Conservation (phyloP, 1,284 basidiomycete genomes). For the Mycosarcoma mackinlayi region DNA sequence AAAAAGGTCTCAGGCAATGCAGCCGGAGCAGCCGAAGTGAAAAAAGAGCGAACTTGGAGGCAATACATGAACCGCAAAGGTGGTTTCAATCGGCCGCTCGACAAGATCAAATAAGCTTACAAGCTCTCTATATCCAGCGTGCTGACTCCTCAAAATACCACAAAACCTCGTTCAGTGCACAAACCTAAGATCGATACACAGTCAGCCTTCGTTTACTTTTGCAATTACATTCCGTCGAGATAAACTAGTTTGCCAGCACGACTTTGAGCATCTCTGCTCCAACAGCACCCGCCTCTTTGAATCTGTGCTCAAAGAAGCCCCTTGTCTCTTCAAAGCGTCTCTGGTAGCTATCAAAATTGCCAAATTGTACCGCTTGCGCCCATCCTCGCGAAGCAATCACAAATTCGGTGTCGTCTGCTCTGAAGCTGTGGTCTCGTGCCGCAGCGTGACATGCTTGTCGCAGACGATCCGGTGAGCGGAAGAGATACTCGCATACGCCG, state of each 20-base stretch:
- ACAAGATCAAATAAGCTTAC: slow-evolving; percentile 49
- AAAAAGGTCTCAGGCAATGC: slow-evolving; percentile 78
- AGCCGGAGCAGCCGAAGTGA: slow-evolving; percentile 75
- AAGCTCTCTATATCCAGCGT: neutral
- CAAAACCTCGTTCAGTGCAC: neutral
- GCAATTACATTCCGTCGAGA: neutral
- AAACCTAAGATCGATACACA: neutral
- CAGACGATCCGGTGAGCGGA: slow-evolving; percentile 73
- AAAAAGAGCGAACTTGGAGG: slow-evolving; percentile 91
- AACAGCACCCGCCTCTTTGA: slow-evolving; percentile 84
- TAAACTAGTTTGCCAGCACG: slow-evolving; percentile 69
- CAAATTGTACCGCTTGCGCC: slow-evolving; percentile 80
- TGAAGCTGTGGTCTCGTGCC: slow-evolving; percentile 81
- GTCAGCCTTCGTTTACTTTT: neutral
- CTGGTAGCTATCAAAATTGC: slow-evolving; percentile 88
- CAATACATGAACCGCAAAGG: slow-evolving; percentile 84
- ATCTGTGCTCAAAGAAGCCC: slow-evolving; percentile 84
- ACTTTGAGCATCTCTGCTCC: slow-evolving; percentile 92
- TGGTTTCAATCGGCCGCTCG: slow-evolving; percentile 54
- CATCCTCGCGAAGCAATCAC: slow-evolving; percentile 94
- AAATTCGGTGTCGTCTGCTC: slow-evolving; percentile 91
- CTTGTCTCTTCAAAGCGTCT: slow-evolving; percentile 83
- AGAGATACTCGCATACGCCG: slow-evolving; percentile 95
- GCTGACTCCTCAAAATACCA: slow-evolving; percentile 1
- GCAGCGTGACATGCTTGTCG: slow-evolving; percentile 72